Evolutionary conservation across 2,329 filamentous ascomycete genomes (phyloP).

Genomic region (Epicoccum sorghinum): DNA sequence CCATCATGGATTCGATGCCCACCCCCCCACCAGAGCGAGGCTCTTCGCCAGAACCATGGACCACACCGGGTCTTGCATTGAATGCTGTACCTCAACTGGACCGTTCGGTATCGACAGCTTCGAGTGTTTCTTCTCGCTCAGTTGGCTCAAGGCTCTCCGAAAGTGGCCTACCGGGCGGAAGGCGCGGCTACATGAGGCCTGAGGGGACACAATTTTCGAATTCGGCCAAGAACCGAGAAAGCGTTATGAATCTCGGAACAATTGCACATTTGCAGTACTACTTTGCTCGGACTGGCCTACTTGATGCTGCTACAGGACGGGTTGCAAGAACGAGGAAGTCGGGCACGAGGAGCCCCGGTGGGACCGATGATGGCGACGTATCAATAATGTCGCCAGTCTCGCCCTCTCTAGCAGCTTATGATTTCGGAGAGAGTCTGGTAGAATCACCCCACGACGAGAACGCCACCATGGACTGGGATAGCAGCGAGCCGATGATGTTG

Average conservation of each 20-base stretch:
- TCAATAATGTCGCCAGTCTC: conserved; percentile 32
- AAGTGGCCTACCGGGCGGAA: conserved; percentile 53
- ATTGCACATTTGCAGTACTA: conserved; percentile 98
- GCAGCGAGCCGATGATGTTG: conserved; percentile 77
- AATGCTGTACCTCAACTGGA: conserved; percentile 64
- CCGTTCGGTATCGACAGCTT: conserved; percentile 68
- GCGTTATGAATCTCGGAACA: conserved; percentile 93
- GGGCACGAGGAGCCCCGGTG: conserved; percentile 43
- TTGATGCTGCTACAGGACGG: conserved; percentile 92
- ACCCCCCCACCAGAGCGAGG: conserved; percentile 52
- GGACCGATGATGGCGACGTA: conserved; percentile 41
- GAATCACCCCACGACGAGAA: conserved; percentile 63
- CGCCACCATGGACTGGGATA: conserved; percentile 58
- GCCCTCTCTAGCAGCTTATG: conserved; percentile 30
- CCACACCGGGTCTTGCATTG: conserved; percentile 67
- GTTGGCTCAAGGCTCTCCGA: conserved; percentile 63
- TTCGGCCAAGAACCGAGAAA: conserved; percentile 88
- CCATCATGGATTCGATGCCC: conserved; percentile 37
- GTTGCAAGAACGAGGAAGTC: conserved; percentile 71
- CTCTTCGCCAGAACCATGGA: conserved; percentile 68
- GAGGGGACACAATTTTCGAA: conserved; percentile 88
- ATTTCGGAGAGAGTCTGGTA: conserved; percentile 49
- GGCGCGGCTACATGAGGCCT: conserved; percentile 85
- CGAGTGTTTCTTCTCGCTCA: conserved; percentile 63
- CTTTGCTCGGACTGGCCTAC: conserved; percentile 89